Evolutionary conservation across 2,329 filamentous ascomycete genomes (phyloP), one percentile per base, ranked within the genome.

Genomic region (Neonectria magnoliae): DNA sequence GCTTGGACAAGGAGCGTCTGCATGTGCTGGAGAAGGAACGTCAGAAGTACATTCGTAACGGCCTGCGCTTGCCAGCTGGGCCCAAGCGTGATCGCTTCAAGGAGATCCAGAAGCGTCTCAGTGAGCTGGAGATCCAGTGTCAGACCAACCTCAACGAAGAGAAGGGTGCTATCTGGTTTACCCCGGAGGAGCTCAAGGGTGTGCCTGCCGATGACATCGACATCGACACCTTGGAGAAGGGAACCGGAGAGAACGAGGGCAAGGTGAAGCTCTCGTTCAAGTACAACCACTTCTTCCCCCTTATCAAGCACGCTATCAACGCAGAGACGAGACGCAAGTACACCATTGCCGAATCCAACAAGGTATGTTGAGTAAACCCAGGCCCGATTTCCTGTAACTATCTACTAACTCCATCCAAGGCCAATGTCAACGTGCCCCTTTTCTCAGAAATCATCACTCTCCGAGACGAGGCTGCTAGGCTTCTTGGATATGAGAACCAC

Each of bases 81-180:
- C 82, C 85, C 5, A 83, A 93, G 81, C 82, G 92, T 66, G 92
- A 94, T 71, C 87, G 92, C 48, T 95, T 95, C 85, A 95, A 94
- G 83, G 91, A 91, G 78, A 94, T 95, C 80, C 93, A 93, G 86
- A 93, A 93, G 84, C 83, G 91, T 13, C 82, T 96, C 60, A 92
- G 89, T 69, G 87, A 91, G 76, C 86, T 95, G 70, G 85, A 87
- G 74, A 94, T 94, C 64, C 84, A 89, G 61, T 93, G 93, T 79
- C 88, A 91, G 75, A 94, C 93, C 83, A 92, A 91, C 72, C 82
- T 95, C 63, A 94, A 94, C 74, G 92, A 95, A 78, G 93, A 96
- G 81, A 90, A 90, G 71, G 91, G 90, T n/a, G 91, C 90, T 2
- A 81, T 94, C 57, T 96, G 92, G 92, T 91, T 95, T 73, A 91